phyloP scores from a whole-genome alignment of 768 basidiomycete genomes.

The Trametes cingulata region DNA sequence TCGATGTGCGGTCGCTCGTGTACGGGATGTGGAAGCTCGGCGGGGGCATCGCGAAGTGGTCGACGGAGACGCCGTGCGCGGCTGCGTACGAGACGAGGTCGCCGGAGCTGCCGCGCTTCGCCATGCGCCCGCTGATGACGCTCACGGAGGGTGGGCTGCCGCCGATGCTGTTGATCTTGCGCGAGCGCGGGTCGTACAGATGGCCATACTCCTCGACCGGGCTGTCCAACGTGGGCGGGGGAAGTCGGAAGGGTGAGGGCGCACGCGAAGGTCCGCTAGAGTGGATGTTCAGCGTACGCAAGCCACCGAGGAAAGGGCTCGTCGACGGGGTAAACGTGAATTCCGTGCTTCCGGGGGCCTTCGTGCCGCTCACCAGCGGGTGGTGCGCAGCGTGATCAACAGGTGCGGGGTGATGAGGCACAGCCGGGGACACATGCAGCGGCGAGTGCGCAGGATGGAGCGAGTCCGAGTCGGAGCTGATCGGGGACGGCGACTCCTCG shows the following conservation, averaged over 20 bases:
- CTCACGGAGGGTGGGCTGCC: constrained; percentile 39
- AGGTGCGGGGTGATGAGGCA: constrained; percentile 27
- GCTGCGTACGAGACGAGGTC: constrained; percentile 29
- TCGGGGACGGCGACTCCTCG: constrained; percentile 70
- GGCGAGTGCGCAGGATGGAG: constrained; percentile 35
- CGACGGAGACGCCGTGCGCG: constrained; percentile 33
- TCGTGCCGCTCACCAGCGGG: constrained; percentile 38
- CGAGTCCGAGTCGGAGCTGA: constrained; percentile 65
- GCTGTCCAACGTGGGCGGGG: constrained; percentile 45
- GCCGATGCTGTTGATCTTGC: constrained; percentile 33
- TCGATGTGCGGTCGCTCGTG: constrained; percentile 26
- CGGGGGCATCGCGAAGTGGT: constrained; percentile 22
- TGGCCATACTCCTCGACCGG: constrained; percentile 28
- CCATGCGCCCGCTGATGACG: constrained; percentile 24
- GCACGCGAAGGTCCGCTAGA: constrained; percentile 69
- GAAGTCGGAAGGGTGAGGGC: constrained; percentile 68
- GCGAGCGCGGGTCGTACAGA: constrained; percentile 22
- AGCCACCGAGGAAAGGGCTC: constrained; percentile 77
- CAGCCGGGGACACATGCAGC: constrained; percentile 30
- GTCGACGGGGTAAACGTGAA: constrained; percentile 66
- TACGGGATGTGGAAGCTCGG: constrained; percentile 28
- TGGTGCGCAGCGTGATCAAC: constrained; percentile 24
- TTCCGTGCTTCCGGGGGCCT: constrained; percentile 34
- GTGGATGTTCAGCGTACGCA: constrained; percentile 75
- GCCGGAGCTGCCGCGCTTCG: constrained; percentile 33